Evolutionary conservation across 1,139 yeast genomes (phyloP).

Genomic region (Zygosaccharomyces pseudobailii): DNA sequence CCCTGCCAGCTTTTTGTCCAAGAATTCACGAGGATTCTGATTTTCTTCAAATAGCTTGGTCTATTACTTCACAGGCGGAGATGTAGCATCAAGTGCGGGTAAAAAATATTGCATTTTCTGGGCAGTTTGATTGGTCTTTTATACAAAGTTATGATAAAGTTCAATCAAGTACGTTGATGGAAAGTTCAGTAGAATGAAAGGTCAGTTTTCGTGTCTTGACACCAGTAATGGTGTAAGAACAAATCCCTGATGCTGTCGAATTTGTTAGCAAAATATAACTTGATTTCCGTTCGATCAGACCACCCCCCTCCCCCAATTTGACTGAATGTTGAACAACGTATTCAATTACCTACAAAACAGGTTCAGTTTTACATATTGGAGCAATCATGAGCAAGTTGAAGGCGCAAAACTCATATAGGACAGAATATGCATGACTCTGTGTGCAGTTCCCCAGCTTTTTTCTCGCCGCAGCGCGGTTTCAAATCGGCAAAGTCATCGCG

Average conservation of each 20-base stretch:
- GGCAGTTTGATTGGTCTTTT: constrained; percentile 3
- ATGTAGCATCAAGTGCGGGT: background rate
- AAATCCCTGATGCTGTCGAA: background rate
- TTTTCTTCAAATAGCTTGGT: background rate
- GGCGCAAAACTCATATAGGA: too few relatives aligned
- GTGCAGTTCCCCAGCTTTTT: background rate
- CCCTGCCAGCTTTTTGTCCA: too few relatives aligned
- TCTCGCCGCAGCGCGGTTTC: background rate
- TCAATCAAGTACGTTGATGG: too few relatives aligned
- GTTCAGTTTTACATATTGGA: background rate
- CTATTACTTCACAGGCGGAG: background rate
- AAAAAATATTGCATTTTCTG: background rate
- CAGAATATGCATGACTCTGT: background rate
- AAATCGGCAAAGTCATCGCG: too few relatives aligned
- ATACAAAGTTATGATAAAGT: background rate
- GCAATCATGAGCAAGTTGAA: background rate
- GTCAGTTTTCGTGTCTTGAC: background rate
- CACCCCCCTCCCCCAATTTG: too few relatives aligned
- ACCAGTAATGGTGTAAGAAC: too few relatives aligned
- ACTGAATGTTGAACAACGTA: too few relatives aligned
- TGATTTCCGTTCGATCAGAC: too few relatives aligned
- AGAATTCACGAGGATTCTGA: background rate
- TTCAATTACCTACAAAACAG: too few relatives aligned
- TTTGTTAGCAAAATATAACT: too few relatives aligned
- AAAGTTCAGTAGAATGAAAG: too few relatives aligned